These are phyloP conservation scores for Isabelozyma gotoi DNA, from an alignment of 805 yeast genomes.

Conservation along the genomic window DNA sequence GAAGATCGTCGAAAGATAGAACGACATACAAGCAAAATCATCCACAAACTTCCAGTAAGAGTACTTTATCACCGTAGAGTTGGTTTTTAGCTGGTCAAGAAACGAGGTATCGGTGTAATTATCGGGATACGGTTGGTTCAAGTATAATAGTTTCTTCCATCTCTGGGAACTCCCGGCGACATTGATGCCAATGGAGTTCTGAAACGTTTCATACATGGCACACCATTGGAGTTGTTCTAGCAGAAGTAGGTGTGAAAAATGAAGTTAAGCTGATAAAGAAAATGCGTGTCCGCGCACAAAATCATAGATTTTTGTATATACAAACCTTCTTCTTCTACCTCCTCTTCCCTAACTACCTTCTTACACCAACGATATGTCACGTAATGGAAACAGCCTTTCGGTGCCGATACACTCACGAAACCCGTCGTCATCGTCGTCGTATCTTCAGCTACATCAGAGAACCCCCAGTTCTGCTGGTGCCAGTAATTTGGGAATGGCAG, in stretches of 20 bases:
- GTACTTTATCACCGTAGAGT: conserved; percentile 70
- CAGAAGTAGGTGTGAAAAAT: background rate
- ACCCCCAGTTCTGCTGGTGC: background rate
- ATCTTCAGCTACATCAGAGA: background rate
- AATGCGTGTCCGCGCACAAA: background rate
- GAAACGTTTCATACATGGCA: background rate
- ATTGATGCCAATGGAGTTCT: background rate
- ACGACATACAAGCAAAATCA: conserved; percentile 68
- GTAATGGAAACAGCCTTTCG: background rate
- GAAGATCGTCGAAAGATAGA: conserved; percentile 64
- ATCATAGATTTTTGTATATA: background rate
- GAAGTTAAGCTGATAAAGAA: background rate
- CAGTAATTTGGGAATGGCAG: background rate
- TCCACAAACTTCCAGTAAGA: conserved; percentile 60
- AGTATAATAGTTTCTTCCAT: conserved; percentile 87
- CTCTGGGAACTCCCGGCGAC: conserved; percentile 23
- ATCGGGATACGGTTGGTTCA: conserved; percentile 84
- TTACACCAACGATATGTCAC: too few relatives aligned
- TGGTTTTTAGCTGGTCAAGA: conserved; percentile 74
- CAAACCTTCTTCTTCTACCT: too few relatives aligned
- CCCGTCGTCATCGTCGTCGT: background rate
- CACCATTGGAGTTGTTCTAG: background rate
- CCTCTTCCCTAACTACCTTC: too few relatives aligned
- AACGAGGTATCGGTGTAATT: conserved; percentile 84
- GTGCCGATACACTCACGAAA: background rate